These are phyloP conservation scores for Canavalia gladiata DNA, from an alignment of 306 rosid species.

Conservation along the genomic window DNA sequence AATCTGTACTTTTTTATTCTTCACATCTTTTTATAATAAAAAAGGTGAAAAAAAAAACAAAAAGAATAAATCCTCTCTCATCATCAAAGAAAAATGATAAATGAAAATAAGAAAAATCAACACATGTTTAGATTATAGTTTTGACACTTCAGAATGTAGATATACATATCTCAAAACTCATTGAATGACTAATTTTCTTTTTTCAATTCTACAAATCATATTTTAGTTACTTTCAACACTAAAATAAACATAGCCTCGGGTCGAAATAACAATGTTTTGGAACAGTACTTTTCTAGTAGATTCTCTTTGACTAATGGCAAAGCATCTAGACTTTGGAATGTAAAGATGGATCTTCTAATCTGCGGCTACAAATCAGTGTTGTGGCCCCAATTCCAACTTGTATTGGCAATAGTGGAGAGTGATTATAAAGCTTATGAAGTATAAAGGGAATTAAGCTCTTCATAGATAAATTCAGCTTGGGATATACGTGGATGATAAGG, in stretches of 20 bases:
- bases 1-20: background rate
- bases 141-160: no score
- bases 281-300: background rate
- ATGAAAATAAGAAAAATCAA: background rate
- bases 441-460: slow-evolving; percentile 44
- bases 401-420: slow-evolving; percentile 28
- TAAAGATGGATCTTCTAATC: slow-evolving; percentile 39
- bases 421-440: slow-evolving; percentile 52
- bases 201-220: no score
- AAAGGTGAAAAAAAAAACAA: no score
- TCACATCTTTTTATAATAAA: background rate
- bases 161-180: no score
- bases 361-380: slow-evolving; percentile 29
- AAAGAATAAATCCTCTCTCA: background rate
- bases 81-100: background rate
- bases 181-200: no score
- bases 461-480: slow-evolving; percentile 49
- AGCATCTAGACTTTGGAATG: slow-evolving; percentile 41
- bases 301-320: slow-evolving; percentile 38
- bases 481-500: slow-evolving; percentile 71
- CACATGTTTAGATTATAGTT: no score
- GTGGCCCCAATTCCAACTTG: slow-evolving; percentile 59
- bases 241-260: no score
- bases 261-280: background rate
- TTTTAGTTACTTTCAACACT: no score